A percentile compares a stretch with the other conserved stretches of the same genome.
Conservation (phyloP, 2,329 filamentous ascomycete species). For the Diplodia intermedia region DNA sequence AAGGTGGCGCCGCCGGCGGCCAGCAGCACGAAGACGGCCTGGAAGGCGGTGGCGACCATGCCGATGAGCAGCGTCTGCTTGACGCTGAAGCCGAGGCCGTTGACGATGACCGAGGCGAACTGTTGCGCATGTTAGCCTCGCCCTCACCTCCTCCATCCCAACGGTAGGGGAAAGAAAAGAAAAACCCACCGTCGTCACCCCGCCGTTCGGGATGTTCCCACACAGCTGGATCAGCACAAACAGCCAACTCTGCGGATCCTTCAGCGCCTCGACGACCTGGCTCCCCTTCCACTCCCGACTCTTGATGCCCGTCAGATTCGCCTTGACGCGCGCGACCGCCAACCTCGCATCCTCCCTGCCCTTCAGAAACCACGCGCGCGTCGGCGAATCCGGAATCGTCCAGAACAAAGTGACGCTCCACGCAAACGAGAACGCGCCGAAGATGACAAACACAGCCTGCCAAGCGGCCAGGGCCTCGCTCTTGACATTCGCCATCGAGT, state of each 20-base stretch:
- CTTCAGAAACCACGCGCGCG: slow-evolving; percentile 15
- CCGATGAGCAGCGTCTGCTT: slow-evolving; percentile 33
- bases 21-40: slow-evolving; percentile 31
- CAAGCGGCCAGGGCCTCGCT: slow-evolving; percentile 6
- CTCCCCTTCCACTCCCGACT: slow-evolving; percentile 45
- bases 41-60: slow-evolving; percentile 36
- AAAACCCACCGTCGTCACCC: slow-evolving; percentile 19
- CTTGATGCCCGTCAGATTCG: slow-evolving; percentile 34
- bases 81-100: slow-evolving; percentile 32
- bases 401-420: slow-evolving; percentile 38
- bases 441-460: slow-evolving; percentile 33
- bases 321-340: slow-evolving; percentile 40
- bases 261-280: slow-evolving; percentile 50
- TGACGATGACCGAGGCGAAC: slow-evolving; percentile 31
- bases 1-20: slow-evolving; percentile 27
- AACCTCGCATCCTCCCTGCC: slow-evolving; percentile 39
- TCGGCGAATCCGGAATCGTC: slow-evolving; percentile 17
- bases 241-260: slow-evolving; percentile 32
- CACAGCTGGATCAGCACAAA: slow-evolving; percentile 31
- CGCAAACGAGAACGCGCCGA: slow-evolving; percentile 36
- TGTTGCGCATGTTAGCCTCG: not conserved
- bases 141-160: no score
- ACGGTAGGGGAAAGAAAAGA: no score
- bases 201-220: slow-evolving; percentile 28
- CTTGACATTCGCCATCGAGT: slow-evolving; percentile 18